These are phyloP conservation scores for Hypocreales sp. DNA, from an alignment of 2,329 filamentous ascomycete species.

Conservation along the genomic window DNA sequence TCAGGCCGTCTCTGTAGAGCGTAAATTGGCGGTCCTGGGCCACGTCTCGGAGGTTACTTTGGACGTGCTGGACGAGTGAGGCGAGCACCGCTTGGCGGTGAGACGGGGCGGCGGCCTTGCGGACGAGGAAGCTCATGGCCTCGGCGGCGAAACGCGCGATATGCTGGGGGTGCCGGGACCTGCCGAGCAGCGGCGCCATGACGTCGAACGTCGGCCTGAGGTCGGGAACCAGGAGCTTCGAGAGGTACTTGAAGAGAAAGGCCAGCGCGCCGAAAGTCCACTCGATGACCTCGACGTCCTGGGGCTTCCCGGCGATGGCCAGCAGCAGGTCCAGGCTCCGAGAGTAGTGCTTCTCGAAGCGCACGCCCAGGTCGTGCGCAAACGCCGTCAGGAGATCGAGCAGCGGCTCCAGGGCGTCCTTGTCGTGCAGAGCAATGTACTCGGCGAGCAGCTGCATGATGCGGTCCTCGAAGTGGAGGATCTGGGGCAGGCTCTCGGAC, in stretches of 20 bases:
- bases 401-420: constrained; percentile 69
- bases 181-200: constrained; percentile 72
- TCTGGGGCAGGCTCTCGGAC: constrained; percentile 80
- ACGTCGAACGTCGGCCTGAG: constrained; percentile 71
- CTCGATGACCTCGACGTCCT: constrained; percentile 81
- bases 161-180: constrained; percentile 66
- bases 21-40: constrained; percentile 40
- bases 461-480: constrained; percentile 76
- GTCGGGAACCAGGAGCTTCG: constrained; percentile 71
- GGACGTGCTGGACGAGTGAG: constrained; percentile 55
- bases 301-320: constrained; percentile 59
- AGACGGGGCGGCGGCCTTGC: constrained; percentile 69
- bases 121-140: constrained; percentile 82
- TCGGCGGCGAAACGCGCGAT: constrained; percentile 89
- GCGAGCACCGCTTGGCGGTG: constrained; percentile 59
- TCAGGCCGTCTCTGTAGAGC: constrained; percentile 73
- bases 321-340: constrained; percentile 61
- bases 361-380: constrained; percentile 76
- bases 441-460: constrained; percentile 66
- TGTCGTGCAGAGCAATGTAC: constrained; percentile 65
- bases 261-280: constrained; percentile 92
- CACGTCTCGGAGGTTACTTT: constrained; percentile 46
- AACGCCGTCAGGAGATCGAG: constrained; percentile 82
- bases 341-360: constrained; percentile 81
- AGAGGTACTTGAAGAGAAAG: constrained; percentile 95